Percentiles rank a stretch among this genome's conserved stretches.
Conservation (phyloP, 352 stramenopile species). For the Peronosclerospora sorghi region DNA sequence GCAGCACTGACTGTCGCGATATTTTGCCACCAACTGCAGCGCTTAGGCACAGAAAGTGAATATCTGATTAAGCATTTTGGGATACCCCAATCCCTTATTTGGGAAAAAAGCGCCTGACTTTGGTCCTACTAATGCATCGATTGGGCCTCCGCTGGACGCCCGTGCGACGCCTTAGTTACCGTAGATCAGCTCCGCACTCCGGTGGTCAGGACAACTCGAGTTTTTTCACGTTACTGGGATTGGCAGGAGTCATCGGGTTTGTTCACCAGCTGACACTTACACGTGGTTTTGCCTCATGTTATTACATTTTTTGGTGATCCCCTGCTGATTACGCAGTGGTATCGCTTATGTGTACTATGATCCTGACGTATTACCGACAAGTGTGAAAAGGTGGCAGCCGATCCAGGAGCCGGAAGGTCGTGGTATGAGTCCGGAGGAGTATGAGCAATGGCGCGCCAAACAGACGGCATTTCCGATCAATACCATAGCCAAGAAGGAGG, state of each 20-base stretch:
- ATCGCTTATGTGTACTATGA: constrained; percentile 81
- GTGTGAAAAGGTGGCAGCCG: constrained; percentile 66
- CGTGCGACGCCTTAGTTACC: constrained; percentile 52
- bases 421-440: constrained; percentile 81
- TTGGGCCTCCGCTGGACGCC: constrained; percentile 25
- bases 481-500: constrained; percentile 19
- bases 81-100: too few relatives aligned
- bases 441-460: constrained; percentile 74
- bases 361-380: constrained; percentile 60
- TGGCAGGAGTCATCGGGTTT: constrained; percentile 54
- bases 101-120: too few relatives aligned
- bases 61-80: constrained; percentile 1
- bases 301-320: background rate
- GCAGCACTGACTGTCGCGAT: constrained; percentile 64
- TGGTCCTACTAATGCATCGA: constrained; percentile 20
- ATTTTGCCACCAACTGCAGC: constrained; percentile 86
- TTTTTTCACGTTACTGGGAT: constrained; percentile 64
- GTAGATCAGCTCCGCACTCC: constrained; percentile 37
- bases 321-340: constrained; percentile 23
- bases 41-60: constrained; percentile 83
- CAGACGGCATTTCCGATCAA: constrained; percentile 38
- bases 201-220: constrained; percentile 69
- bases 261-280: background rate
- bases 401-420: constrained; percentile 76
- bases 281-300: background rate